A percentile compares a stretch with the other conserved stretches of the same genome.
These are phyloP conservation scores for Coemansia sp. DNA, from an alignment of 192 early-diverging fungal genomes.

Conservation along the genomic window DNA sequence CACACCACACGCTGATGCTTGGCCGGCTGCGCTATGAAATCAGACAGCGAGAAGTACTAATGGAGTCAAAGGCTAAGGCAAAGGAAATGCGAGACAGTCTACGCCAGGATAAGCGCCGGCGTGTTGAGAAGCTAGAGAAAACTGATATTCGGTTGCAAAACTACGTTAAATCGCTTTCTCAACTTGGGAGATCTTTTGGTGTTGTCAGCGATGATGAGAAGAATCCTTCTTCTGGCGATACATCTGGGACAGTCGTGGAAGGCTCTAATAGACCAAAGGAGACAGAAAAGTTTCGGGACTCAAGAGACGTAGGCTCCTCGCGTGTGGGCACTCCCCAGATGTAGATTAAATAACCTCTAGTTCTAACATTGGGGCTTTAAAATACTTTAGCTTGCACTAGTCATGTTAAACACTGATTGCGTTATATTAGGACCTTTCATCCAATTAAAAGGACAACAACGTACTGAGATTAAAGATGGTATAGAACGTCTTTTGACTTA, in stretches of 20 bases:
- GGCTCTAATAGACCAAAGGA: slow-evolving; percentile 29
- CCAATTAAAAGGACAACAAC: too few relatives aligned
- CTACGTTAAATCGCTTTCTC: slow-evolving; percentile 33
- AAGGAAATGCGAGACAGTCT: slow-evolving; percentile 36
- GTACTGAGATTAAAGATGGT: too few relatives aligned
- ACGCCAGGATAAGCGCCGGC: slow-evolving; percentile 35
- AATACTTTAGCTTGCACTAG: background rate
- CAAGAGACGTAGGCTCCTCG: slow-evolving; percentile 25
- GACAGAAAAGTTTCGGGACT: slow-evolving; percentile 20
- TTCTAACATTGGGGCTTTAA: too few relatives aligned
- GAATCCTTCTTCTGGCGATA: slow-evolving; percentile 11
- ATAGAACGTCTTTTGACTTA: too few relatives aligned
- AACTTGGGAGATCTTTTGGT: slow-evolving; percentile 29
- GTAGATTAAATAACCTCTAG: background rate
- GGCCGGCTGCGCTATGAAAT: slow-evolving; percentile 48
- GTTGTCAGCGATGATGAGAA: slow-evolving; percentile 5
- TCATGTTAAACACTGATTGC: too few relatives aligned
- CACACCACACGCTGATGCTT: slow-evolving; percentile 53
- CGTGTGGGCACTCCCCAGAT: slow-evolving; percentile 37
- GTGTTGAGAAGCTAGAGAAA: slow-evolving; percentile 48
- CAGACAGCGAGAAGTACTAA: slow-evolving; percentile 38
- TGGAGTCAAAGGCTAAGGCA: slow-evolving; percentile 17
- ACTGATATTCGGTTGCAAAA: slow-evolving; percentile 37
- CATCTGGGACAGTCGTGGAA: slow-evolving; percentile 5
- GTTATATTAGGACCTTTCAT: too few relatives aligned